Percentiles rank a stretch among this genome's conserved stretches.
phyloP scores from a whole-genome alignment of 2,329 filamentous ascomycete genomes.

The Ilyonectria mors-panacis region DNA sequence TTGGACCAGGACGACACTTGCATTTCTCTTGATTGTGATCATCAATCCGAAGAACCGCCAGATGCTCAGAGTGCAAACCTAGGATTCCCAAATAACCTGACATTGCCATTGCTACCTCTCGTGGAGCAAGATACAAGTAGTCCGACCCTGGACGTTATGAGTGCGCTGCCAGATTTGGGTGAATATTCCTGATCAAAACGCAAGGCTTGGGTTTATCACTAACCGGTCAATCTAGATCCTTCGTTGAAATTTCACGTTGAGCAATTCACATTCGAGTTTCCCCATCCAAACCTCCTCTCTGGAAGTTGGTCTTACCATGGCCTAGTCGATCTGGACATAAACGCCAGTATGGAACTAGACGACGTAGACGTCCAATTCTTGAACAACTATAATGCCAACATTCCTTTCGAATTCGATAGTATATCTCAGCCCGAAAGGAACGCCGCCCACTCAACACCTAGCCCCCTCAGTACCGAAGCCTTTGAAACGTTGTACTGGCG shows the following conservation, averaged over 20 bases:
- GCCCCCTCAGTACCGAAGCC: constrained; percentile 37
- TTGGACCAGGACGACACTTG: constrained; percentile 25
- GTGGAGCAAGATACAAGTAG: background rate
- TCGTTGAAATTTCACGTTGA: constrained; percentile 20
- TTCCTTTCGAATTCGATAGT: constrained; percentile 48
- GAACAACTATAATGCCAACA: constrained; percentile 49
- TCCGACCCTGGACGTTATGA: background rate
- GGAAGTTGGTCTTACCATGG: constrained; percentile 28
- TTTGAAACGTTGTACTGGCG: constrained; percentile 49
- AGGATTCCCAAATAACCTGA: background rate
- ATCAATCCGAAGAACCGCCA: constrained; percentile 22
- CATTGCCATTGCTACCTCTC: background rate
- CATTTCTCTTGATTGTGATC: constrained; percentile 18
- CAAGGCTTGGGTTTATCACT: background rate
- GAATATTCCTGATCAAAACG: background rate
- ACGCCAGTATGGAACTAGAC: constrained; percentile 47
- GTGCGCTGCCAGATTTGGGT: background rate
- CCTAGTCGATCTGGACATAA: constrained; percentile 19
- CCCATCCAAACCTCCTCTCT: constrained; percentile 41
- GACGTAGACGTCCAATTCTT: constrained; percentile 52
- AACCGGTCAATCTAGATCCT: constrained; percentile 20
- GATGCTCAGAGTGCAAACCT: background rate
- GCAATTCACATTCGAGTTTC: constrained; percentile 33
- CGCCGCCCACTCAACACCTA: constrained; percentile 31
- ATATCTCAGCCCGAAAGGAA: constrained; percentile 24